These are phyloP conservation scores for Hyaloscypha bicolor DNA, from an alignment of 495 filamentous ascomycete genomes.

Conservation along the genomic window DNA sequence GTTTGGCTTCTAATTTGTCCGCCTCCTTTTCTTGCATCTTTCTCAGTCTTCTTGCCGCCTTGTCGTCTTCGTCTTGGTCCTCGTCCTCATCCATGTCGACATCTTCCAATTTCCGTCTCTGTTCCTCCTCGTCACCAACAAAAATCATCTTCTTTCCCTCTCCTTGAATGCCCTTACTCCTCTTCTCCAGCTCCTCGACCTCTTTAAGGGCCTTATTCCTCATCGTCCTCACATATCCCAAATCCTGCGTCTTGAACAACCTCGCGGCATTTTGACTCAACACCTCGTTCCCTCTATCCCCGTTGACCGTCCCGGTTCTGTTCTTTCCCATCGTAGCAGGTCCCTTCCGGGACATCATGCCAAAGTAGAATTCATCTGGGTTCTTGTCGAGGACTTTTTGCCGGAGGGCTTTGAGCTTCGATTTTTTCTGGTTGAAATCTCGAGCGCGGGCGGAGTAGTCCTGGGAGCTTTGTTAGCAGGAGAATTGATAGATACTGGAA, in stretches of 20 bases:
- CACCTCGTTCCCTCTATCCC: slow-evolving; percentile 63
- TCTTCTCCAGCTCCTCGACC: slow-evolving; percentile 44
- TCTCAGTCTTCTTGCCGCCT: slow-evolving; percentile 14
- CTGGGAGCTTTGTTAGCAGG: slow-evolving; percentile 40
- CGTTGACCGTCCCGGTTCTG: slow-evolving; percentile 53
- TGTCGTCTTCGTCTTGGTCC: slow-evolving; percentile 35
- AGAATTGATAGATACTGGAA: slow-evolving; percentile 31
- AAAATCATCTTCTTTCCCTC: slow-evolving; percentile 32
- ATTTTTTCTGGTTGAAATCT: slow-evolving; percentile 86
- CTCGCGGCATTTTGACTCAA: slow-evolving; percentile 73
- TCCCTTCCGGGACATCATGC: slow-evolving; percentile 71
- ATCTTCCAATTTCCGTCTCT: slow-evolving; percentile 14
- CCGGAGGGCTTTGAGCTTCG: slow-evolving; percentile 73
- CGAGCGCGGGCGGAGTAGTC: slow-evolving; percentile 91
- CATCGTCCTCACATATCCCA: slow-evolving; percentile 77
- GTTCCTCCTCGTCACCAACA: slow-evolving; percentile 27
- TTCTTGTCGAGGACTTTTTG: slow-evolving; percentile 86
- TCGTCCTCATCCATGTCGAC: slow-evolving; percentile 25
- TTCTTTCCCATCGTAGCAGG: slow-evolving; percentile 36
- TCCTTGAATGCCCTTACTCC: slow-evolving; percentile 35
- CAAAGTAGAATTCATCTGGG: slow-evolving; percentile 95
- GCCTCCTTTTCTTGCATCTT: slow-evolving; percentile 27
- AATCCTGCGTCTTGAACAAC: slow-evolving; percentile 94
- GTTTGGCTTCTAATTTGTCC: slow-evolving; percentile 43
- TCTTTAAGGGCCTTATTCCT: slow-evolving; percentile 53